A percentile compares a stretch with the other conserved stretches of the same genome.
These are phyloP conservation scores for Aquanectria penicillioides DNA, from an alignment of 2,329 filamentous ascomycete genomes.

Conservation along the genomic window DNA sequence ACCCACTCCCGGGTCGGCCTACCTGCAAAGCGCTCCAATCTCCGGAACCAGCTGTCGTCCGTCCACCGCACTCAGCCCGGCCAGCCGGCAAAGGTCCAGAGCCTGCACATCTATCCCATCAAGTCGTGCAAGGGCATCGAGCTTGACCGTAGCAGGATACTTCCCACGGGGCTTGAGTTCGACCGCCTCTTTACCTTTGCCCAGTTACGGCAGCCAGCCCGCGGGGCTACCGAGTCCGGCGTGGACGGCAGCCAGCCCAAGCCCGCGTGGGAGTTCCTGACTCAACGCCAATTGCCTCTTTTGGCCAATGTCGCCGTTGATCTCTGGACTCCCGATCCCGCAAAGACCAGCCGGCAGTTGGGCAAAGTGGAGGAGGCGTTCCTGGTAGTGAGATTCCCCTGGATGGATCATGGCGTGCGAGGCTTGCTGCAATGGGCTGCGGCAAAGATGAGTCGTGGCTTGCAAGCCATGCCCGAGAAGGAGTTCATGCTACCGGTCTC, in stretches of 20 bases:
- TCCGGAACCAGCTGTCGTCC: slow-evolving; percentile 41
- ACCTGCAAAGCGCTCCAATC: slow-evolving; percentile 49
- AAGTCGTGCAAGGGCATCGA: slow-evolving; percentile 86
- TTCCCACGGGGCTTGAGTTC: slow-evolving; percentile 77
- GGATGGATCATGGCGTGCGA: slow-evolving; percentile 59
- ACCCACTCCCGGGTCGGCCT: slow-evolving; percentile 63
- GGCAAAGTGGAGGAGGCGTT: slow-evolving; percentile 66
- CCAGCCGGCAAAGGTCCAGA: slow-evolving; percentile 56
- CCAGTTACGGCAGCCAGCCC: slow-evolving; percentile 53
- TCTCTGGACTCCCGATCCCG: slow-evolving; percentile 75
- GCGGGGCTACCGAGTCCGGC: slow-evolving; percentile 5
- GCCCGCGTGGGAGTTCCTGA: slow-evolving; percentile 76
- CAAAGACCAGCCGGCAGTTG: slow-evolving; percentile 61
- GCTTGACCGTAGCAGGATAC: slow-evolving; percentile 70
- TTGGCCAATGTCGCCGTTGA: slow-evolving; percentile 76
- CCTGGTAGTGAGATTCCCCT: slow-evolving; percentile 74
- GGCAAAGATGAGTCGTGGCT: slow-evolving; percentile 62
- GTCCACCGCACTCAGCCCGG: slow-evolving; percentile 33
- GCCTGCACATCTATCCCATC: slow-evolving; percentile 82
- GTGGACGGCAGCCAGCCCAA: slow-evolving; percentile 41
- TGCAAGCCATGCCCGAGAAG: slow-evolving; percentile 64
- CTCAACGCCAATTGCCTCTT: slow-evolving; percentile 73
- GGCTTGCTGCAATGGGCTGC: slow-evolving; percentile 56
- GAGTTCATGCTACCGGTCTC: slow-evolving; percentile 75
- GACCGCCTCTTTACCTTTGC: slow-evolving; percentile 88